Conservation (phyloP, 345 rosid species). For the Streptanthus diversifolius region DNA sequence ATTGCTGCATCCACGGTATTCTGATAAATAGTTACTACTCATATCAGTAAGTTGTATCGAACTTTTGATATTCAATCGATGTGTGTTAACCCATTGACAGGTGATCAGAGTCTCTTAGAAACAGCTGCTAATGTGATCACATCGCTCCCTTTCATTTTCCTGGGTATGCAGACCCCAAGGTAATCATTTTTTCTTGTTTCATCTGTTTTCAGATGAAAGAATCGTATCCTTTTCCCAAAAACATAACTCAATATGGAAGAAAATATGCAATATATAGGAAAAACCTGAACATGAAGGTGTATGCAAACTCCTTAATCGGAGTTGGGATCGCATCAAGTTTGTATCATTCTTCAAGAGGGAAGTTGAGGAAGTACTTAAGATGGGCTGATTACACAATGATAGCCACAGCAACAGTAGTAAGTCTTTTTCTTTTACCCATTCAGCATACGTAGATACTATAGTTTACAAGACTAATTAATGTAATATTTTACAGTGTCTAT, state of each 20-base stretch:
- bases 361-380: constrained; percentile 60
- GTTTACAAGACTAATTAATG: background rate
- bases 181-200: constrained; percentile 28
- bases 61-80: background rate
- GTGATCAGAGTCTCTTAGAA: constrained; percentile 69
- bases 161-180: constrained; percentile 93
- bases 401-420: constrained; percentile 78
- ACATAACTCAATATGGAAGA: background rate
- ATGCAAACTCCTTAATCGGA: constrained; percentile 93
- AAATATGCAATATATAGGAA: constrained; percentile 42
- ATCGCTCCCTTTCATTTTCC: constrained; percentile 83
- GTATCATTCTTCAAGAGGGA: constrained; percentile 91
- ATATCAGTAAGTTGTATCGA: background rate
- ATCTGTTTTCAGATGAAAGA: background rate
- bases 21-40: background rate
- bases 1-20: constrained; percentile 59
- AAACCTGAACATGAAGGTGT: constrained; percentile 61
- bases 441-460: background rate
- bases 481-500: constrained; percentile 55
- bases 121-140: constrained; percentile 82
- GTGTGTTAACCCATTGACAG: constrained; percentile 33
- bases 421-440: constrained; percentile 19
- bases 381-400: constrained; percentile 98
- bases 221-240: background rate
- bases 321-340: constrained; percentile 84